phyloP scores from a whole-genome alignment of 768 basidiomycete genomes.

The Multifurca ochricompacta region DNA sequence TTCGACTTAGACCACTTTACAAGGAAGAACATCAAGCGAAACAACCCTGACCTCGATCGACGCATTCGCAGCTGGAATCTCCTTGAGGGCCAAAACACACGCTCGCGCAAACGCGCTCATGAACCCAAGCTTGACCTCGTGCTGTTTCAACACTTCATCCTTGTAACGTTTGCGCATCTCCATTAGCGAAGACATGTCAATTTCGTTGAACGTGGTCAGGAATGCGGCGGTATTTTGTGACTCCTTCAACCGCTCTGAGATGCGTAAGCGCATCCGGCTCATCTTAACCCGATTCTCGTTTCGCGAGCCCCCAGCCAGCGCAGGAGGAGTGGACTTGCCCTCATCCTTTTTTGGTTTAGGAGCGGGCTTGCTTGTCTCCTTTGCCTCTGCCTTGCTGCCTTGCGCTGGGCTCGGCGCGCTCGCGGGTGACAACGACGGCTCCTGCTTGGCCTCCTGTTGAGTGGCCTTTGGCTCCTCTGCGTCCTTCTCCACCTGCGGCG shows the following conservation, averaged over 20 bases:
- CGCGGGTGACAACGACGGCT: slow-evolving; percentile 34
- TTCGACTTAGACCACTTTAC: not conserved
- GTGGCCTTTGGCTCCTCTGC: slow-evolving; percentile 30
- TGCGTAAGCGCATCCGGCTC: slow-evolving; percentile 96
- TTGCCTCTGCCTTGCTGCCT: slow-evolving; percentile 32
- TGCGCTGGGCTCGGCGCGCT: slow-evolving; percentile 27
- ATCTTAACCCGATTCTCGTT: slow-evolving; percentile 96
- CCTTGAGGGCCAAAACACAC: slow-evolving; percentile 71
- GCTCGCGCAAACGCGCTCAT: slow-evolving; percentile 97
- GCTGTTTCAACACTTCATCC: slow-evolving; percentile 80
- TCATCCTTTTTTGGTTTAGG: slow-evolving; percentile 20
- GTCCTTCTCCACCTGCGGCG: slow-evolving; percentile 32
- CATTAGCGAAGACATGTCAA: slow-evolving; percentile 96
- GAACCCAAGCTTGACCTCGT: slow-evolving; percentile 95
- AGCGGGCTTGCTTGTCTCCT: slow-evolving; percentile 30
- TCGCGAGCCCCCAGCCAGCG: slow-evolving; percentile 45
- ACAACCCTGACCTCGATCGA: slow-evolving; percentile 54
- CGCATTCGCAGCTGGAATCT: slow-evolving; percentile 92
- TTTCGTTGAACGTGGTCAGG: slow-evolving; percentile 98
- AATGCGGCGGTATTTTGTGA: slow-evolving; percentile 97
- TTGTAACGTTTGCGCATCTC: slow-evolving; percentile 90
- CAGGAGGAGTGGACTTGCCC: slow-evolving; percentile 25
- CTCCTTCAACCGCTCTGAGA: slow-evolving; percentile 95
- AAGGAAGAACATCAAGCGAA: slow-evolving; percentile 28
- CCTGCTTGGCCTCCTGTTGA: slow-evolving; percentile 41